These are phyloP conservation scores for Podospora australis DNA, from an alignment of 495 filamentous ascomycete species.

Conservation along the genomic window DNA sequence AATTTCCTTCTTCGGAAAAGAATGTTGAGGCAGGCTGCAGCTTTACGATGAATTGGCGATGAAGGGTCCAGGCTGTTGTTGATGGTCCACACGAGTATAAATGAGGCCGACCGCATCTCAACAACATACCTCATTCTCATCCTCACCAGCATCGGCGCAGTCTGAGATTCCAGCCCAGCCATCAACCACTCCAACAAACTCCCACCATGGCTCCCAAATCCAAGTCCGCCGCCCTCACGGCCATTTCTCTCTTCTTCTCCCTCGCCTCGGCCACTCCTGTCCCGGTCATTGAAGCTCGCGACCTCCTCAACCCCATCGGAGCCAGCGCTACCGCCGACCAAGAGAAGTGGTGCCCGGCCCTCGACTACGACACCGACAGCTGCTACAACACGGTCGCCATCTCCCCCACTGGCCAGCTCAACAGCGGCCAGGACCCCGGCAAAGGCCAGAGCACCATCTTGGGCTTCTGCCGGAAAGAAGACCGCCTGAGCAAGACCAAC, in stretches of 20 bases:
- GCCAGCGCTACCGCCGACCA: not conserved
- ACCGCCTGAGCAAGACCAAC: conserved; percentile 22
- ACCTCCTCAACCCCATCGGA: not conserved
- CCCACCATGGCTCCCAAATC: not conserved
- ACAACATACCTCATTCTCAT: no score
- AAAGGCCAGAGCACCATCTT: not conserved
- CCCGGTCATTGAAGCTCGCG: not conserved
- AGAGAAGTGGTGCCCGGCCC: conserved; percentile 4
- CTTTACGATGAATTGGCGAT: no score
- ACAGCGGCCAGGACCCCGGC: conserved; percentile 8
- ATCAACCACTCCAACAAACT: not conserved
- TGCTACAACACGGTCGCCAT: conserved; percentile 30
- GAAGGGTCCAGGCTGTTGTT: no score
- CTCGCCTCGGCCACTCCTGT: not conserved
- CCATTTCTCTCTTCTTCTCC: not conserved
- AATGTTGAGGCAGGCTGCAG: no score
- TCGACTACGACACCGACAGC: conserved; percentile 29
- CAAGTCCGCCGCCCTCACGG: not conserved
- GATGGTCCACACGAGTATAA: no score
- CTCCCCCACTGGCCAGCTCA: conserved; percentile 11
- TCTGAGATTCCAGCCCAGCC: no score
- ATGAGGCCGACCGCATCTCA: no score
- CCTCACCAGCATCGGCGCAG: no score
- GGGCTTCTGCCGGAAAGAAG: conserved; percentile 14
- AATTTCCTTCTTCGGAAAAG: no score